These are phyloP conservation scores for Xylariaceae sp. DNA, from an alignment of 2,329 filamentous ascomycete genomes.

Conservation along the genomic window DNA sequence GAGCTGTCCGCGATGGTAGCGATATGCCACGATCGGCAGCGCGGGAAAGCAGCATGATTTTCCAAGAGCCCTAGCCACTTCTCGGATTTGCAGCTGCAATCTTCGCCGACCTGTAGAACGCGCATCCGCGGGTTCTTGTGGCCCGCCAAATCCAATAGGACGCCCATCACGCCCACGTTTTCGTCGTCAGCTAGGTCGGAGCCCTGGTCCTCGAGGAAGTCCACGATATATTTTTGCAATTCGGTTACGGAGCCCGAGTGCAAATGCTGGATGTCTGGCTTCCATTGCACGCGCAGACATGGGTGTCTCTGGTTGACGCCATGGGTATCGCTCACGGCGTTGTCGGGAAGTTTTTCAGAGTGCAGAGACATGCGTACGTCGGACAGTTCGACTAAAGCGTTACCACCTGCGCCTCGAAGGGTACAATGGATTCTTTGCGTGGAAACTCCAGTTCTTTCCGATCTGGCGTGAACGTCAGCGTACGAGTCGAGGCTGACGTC, in stretches of 20 bases:
- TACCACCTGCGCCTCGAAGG: not conserved
- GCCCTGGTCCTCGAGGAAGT: not conserved
- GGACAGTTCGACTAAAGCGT: not conserved
- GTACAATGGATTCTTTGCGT: not conserved
- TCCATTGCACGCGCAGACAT: slow-evolving; percentile 3
- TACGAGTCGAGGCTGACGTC: no score
- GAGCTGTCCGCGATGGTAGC: not conserved
- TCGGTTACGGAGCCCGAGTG: fast-evolving
- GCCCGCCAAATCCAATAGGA: slow-evolving; percentile 8
- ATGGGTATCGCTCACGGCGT: not conserved
- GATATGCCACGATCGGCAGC: not conserved
- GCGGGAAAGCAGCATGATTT: not conserved
- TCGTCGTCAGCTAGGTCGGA: not conserved
- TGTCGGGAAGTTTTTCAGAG: not conserved
- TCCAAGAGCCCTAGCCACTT: not conserved
- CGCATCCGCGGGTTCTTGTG: slow-evolving; percentile 11
- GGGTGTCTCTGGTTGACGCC: not conserved
- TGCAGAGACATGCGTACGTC: not conserved
- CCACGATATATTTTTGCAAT: not conserved
- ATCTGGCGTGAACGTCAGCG: not conserved
- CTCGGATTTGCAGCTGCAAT: not conserved
- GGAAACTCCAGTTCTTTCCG: not conserved
- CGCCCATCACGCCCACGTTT: not conserved
- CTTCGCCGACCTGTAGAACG: not conserved
- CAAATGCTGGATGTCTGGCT: slow-evolving; percentile 7